Conservation (phyloP, 1,139 yeast genomes). For the Geotrichum bryndzae region DNA sequence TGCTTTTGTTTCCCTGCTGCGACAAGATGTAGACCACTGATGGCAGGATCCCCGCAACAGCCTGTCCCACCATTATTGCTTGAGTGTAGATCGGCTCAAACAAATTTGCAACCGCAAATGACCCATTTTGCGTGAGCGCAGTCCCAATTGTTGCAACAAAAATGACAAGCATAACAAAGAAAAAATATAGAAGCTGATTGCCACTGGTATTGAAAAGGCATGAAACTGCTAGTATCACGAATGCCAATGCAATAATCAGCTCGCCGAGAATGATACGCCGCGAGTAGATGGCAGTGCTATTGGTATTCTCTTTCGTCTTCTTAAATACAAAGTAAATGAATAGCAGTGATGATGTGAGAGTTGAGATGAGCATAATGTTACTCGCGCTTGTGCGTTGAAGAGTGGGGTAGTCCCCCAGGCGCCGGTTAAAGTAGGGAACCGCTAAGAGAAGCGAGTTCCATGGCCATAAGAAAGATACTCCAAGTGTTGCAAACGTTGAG, state of each 20-base stretch:
- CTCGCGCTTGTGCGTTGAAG: slow-evolving; percentile 64
- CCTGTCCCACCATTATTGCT: slow-evolving; percentile 92
- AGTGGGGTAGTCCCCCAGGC: slow-evolving; percentile 44
- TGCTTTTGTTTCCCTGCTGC: not conserved
- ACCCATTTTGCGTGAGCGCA: slow-evolving; percentile 80
- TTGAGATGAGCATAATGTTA: slow-evolving; percentile 85
- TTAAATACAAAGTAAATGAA: slow-evolving; percentile 62
- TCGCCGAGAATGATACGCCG: slow-evolving; percentile 57
- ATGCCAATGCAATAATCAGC: slow-evolving; percentile 49
- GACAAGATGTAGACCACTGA: slow-evolving; percentile 66
- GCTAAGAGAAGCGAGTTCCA: slow-evolving; percentile 93
- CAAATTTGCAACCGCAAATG: slow-evolving; percentile 79
- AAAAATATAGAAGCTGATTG: slow-evolving; percentile 43
- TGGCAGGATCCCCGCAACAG: slow-evolving; percentile 87
- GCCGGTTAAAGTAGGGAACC: slow-evolving; percentile 57
- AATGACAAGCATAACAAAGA: slow-evolving; percentile 39
- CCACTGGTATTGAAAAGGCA: slow-evolving; percentile 34
- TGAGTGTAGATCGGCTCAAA: slow-evolving; percentile 75
- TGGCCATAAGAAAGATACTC: slow-evolving; percentile 63
- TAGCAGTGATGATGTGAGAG: slow-evolving; percentile 58
- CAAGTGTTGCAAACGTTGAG: slow-evolving; percentile 7
- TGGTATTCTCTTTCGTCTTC: slow-evolving; percentile 38
- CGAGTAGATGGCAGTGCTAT: slow-evolving; percentile 51
- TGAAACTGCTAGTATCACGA: slow-evolving; percentile 40
- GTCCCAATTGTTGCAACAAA: slow-evolving; percentile 45